Base-by-base conservation (phyloP, 2,329 filamentous ascomycete genomes). In the Colletotrichum sp. region DNA sequence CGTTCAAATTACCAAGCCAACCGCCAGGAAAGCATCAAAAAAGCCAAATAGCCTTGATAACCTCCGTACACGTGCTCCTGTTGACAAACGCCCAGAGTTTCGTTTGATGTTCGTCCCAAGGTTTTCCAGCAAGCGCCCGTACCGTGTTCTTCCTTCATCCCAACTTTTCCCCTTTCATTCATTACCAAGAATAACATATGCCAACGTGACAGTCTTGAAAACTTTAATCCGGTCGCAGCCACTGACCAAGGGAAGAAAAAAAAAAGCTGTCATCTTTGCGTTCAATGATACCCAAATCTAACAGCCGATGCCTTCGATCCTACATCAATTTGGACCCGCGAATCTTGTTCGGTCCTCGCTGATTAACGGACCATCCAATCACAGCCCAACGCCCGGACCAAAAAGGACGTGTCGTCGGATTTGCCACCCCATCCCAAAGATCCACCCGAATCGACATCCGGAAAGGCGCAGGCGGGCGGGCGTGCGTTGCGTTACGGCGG, bases 51-150 rank as follows among this genome's bases (percentile, higher is more conserved):
- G 31, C 7, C 5, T 62, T 33, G 21, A 21, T 15, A 34, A 21
- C 5, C 1, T 24, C 58, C 31, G 58, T 62, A 16, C 61, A 51
- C 61, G 61, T 47, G 34, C 61, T 29, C 12, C 5, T 33, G n/a
- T 24, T 8, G n/a, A 33, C 31, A 36, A 59, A 13, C 31, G 24
- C 24, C 57, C 62, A 47, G 55, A 36, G 68, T 71, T 57, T 62
- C 29, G 62, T 57, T 73, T 73, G 68, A 73, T 73, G 68, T 73
- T 71, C 68, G 47, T 73, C 71, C 68, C 68, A 63, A 71, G 13
- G 33, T 15, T 43, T 13, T 58, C 29, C 34, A 31, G 51, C 33
- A 43, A 4, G 47, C 24, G 47, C 34, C 34, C 15, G 24, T 67
- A 38, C 24, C 43, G 31, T 54, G 24, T n/a, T 36, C n/a, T 31